Base-by-base conservation (phyloP, 2,329 filamentous ascomycete species). In the Epichloe coenophiala region DNA sequence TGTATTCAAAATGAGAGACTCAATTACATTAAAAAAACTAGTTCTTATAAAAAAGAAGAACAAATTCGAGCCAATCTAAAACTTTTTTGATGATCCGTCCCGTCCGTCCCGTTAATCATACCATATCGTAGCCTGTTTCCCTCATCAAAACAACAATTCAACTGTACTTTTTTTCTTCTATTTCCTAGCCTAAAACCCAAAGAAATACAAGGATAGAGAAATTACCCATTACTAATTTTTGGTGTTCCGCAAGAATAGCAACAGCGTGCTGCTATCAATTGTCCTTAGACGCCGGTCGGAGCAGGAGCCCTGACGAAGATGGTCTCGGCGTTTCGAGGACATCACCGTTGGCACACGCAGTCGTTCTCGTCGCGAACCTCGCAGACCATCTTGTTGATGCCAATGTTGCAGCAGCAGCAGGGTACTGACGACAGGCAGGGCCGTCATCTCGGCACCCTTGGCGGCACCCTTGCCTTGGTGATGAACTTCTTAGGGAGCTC, bases 371-470 rank as follows among this genome's bases (percentile, higher is more conserved):
- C 51, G 36, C 31, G 49, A 44, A 45, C 40, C 19, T 54, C 42
- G 39, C 59, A 61, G 9, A 61, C 51, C 19, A 59, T 54, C 23
- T 56, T 48, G 8, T 49, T 41, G 15, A 52, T 51, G 5, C 45
- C 48, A 7, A 50, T 6, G 45, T 58, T 51, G 46, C 59, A 61
- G 51, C 58, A 61, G 47, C 59, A 61, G 51, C 59, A 61, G 21
- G 27, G n/a, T 11, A 42, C 27, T 7, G 23, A 8, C 31, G 27
- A 15, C 19, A 4, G 45, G 27, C 39, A 41, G 21, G 7, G 27
- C 19, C 17, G 41, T 36, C 7, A 36, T 43, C 27, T 44, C 38
- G 11, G 50, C 23, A 4, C 4, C 17, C 36, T 27, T 27, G 23
- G 23, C 23, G 36, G n/a, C 36, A 38, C 9, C 23, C 46, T 35